Evolutionary conservation across 1,284 basidiomycete genomes (phyloP).

Genomic region (Ceratobasidium sp.): DNA sequence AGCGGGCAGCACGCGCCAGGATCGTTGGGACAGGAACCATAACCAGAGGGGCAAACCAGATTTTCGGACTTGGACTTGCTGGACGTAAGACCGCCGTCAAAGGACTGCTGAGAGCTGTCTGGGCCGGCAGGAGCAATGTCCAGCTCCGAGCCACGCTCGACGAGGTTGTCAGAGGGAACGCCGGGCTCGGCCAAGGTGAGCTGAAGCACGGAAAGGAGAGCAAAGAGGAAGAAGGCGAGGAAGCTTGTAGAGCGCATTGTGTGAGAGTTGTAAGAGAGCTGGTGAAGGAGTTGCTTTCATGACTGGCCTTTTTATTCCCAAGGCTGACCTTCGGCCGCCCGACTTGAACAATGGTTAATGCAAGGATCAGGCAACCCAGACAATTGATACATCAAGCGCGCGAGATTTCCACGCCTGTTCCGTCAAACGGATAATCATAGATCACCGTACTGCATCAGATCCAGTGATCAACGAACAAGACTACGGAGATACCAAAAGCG

Average conservation of each 20-base stretch:
- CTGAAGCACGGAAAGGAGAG: constrained; percentile 4
- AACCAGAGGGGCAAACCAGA: neutral
- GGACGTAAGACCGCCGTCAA: neutral
- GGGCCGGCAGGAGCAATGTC: neutral
- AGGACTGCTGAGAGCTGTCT: neutral
- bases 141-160: neutral
- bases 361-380: too few species aligned
- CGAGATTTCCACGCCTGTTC: too few species aligned
- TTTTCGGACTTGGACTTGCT: constrained; percentile 1
- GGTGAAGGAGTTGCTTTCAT: too few species aligned
- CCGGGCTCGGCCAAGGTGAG: neutral
- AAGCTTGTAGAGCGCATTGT: constrained; percentile 7
- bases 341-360: too few species aligned
- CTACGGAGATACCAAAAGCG: too few species aligned
- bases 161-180: neutral
- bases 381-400: too few species aligned
- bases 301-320: too few species aligned
- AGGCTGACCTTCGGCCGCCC: too few species aligned
- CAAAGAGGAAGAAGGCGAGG: constrained; percentile 8
- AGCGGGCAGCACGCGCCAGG: neutral
- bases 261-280: neutral
- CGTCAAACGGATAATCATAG: too few species aligned
- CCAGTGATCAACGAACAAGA: too few species aligned
- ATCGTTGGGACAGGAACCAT: neutral
- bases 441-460: too few species aligned